Base-by-base conservation (phyloP, 495 filamentous ascomycete species). In the Achaetomiella virescens region DNA sequence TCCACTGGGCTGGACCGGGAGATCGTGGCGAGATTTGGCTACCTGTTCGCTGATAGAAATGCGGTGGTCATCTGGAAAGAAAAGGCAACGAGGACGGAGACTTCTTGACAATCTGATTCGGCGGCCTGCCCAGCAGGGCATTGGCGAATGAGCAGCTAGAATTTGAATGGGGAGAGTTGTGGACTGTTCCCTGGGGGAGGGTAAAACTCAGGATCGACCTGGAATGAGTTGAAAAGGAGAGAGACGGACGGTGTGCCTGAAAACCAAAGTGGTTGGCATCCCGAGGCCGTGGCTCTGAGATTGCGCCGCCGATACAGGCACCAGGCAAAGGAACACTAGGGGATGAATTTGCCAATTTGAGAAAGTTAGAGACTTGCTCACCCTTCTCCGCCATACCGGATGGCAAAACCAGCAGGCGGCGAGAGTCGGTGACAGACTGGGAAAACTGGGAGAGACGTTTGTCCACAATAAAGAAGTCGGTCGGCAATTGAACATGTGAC, bases 11-110 rank as follows among this genome's bases (percentile, higher is more conserved):
- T 60, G 29, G 49, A 50, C 59, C 43, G 48, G 59, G 42, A 64
- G 53, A 60, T 57, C 58, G 56, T 60, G 61, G 61, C 54, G 43
- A 49, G 54, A 38, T 36, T n/a, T 41, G 24, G 41, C 46, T 45
- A 49, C 46, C 55, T 48, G 35, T 45, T 59, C 35, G n/a, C 40
- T 53, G 36, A 38, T 42, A 38, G 54, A 52, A 38, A 14, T 60
- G 45, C 36, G 36, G 37, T 57, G 54, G 50, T 47, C 55, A 54
- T 52, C 41, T 47, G 57, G 52, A 54, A 54, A 44, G 56, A 44
- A 52, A 59, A 57, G 40, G 58, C 55, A 55, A 53, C 27, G n/a
- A 24, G 36, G 17, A 40, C 37, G 35, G 20, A 25, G 22, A 6
- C 9, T 43, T 41, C 25, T 47, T 22, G 40, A 43, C 37, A 24